phyloP scores from a whole-genome alignment of 108 stramenopile species.

The Discostella pseudostelligera region DNA sequence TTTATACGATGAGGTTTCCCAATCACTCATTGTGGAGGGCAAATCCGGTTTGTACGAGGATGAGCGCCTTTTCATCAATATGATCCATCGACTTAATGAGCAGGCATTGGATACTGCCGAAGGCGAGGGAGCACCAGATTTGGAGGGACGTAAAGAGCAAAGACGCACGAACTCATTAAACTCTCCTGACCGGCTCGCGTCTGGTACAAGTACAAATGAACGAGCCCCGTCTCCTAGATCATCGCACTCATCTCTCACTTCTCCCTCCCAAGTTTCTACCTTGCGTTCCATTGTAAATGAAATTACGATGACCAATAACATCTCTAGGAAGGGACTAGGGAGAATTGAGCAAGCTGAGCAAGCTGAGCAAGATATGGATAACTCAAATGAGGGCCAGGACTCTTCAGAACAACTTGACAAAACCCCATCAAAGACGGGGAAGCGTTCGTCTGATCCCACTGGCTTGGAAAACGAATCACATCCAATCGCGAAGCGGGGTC shows the following conservation, averaged over 20 bases:
- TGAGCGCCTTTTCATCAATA: conserved; percentile 84
- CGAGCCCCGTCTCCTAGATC: conserved; percentile 12
- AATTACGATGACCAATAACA: conserved; percentile 43
- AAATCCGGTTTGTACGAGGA: conserved; percentile 77
- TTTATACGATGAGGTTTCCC: conserved; percentile 74
- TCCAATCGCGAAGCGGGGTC: conserved; percentile 3
- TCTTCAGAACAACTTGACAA: neutral
- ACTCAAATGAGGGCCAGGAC: neutral
- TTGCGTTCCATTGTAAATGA: conserved; percentile 63
- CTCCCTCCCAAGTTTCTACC: conserved; percentile 40
- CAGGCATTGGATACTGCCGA: conserved; percentile 66
- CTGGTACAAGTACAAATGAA: neutral
- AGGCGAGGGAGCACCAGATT: conserved; percentile 52
- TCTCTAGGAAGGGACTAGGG: conserved; percentile 33
- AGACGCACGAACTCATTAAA: conserved; percentile 1
- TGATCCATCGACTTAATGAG: conserved; percentile 84
- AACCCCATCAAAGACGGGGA: conserved; percentile 1
- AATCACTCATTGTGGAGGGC: conserved; percentile 63
- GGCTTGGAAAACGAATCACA: neutral
- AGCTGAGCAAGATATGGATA: conserved; percentile 3
- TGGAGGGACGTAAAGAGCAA: conserved; percentile 37
- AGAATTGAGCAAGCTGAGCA: conserved; percentile 21
- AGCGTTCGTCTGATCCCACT: neutral
- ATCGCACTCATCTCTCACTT: conserved; percentile 17
- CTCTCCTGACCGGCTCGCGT: neutral